Conservation (phyloP, 2,329 filamentous ascomycete species). For the Magnaporthiopsis rhizophila region DNA sequence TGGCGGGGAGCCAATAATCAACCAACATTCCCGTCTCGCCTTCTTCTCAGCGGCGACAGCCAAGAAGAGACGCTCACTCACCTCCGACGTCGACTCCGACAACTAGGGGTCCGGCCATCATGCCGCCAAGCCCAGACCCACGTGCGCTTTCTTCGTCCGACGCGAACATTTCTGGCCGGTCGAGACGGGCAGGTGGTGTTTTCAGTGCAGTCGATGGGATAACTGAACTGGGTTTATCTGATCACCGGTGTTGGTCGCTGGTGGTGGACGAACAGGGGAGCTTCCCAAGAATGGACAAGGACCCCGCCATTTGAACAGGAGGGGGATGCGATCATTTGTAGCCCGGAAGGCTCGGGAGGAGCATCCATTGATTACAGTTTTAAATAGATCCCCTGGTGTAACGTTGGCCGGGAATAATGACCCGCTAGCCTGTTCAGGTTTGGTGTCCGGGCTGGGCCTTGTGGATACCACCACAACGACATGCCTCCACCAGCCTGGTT, state of each 20-base stretch:
- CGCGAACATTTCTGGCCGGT: background rate
- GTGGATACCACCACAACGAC: background rate
- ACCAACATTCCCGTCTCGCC: background rate
- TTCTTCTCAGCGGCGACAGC: background rate
- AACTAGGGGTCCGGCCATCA: background rate
- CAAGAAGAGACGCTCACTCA: background rate
- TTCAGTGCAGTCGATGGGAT: background rate
- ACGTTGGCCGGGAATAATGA: background rate
- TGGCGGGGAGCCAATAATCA: constrained; percentile 2
- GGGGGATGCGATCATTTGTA: background rate
- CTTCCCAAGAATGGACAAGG: background rate
- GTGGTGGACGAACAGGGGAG: background rate
- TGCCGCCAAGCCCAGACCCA: background rate
- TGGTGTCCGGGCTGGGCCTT: too few relatives aligned
- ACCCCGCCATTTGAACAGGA: background rate
- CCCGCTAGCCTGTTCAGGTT: background rate
- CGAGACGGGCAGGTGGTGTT: background rate
- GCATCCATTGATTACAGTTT: background rate
- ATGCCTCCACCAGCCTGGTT: background rate
- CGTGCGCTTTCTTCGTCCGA: background rate
- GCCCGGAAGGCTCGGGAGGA: background rate
- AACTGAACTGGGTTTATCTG: background rate
- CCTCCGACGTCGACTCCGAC: constrained; percentile 7
- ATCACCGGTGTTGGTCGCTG: background rate
- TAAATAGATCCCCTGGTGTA: background rate